Evolutionary conservation across 169 alveolate species (phyloP).

Genomic region (Eimeria maxima): DNA sequence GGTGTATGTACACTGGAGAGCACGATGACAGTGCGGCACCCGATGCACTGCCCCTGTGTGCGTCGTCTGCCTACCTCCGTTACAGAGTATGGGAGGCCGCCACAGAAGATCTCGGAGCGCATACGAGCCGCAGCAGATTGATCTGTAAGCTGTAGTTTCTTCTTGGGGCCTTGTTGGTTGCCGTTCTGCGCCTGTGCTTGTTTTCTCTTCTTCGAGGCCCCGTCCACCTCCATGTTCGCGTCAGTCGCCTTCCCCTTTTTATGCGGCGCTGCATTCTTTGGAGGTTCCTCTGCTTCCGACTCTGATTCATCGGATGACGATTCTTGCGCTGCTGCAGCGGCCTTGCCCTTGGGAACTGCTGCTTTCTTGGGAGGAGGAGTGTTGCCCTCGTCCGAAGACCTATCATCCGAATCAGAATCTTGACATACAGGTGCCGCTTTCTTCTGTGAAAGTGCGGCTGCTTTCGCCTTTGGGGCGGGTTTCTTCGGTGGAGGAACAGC

Average conservation of each 20-base stretch:
- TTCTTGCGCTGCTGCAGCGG: constrained; percentile 3
- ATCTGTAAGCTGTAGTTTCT: constrained; percentile 86
- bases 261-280: not conserved
- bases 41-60: too few species aligned
- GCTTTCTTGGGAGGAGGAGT: not conserved
- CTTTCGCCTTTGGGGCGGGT: constrained; percentile 43
- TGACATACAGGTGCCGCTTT: not conserved
- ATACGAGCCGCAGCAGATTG: constrained; percentile 64
- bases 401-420: constrained; percentile 37
- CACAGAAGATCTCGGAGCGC: constrained; percentile 92
- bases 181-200: constrained; percentile 70
- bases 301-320: constrained; percentile 30
- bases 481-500: constrained; percentile 52
- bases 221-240: constrained; percentile 63
- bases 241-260: not conserved
- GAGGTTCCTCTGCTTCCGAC: not conserved
- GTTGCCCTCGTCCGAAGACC: not conserved
- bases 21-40: too few species aligned
- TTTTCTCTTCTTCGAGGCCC: constrained; percentile 65
- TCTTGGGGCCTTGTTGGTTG: constrained; percentile 83
- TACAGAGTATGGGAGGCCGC: constrained; percentile 92
- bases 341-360: not conserved
- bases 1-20: not conserved
- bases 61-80: constrained; percentile 88
- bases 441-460: not conserved